Conservation (phyloP, 2,329 filamentous ascomycete species). For the Acarospora socialis region DNA sequence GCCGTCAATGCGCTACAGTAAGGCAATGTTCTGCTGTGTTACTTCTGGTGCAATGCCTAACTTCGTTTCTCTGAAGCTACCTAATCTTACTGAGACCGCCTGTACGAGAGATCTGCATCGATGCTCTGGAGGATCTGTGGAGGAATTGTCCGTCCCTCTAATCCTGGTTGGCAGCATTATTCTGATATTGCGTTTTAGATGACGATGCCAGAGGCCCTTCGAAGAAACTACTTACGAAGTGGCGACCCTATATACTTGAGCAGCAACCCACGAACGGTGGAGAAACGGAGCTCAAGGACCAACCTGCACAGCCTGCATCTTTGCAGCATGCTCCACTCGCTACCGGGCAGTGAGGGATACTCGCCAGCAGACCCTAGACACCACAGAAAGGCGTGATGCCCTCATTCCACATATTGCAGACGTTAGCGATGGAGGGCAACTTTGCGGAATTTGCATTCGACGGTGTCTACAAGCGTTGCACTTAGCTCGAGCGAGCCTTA, state of each 20-base stretch:
- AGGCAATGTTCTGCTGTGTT: slow-evolving; percentile 17
- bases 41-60: not conserved
- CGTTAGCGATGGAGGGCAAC: too few species aligned
- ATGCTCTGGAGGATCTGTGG: slow-evolving; percentile 46
- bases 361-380: too few species aligned
- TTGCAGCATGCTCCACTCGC: too few species aligned
- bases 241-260: slow-evolving; percentile 10
- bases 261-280: slow-evolving; percentile 6
- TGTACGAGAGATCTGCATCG: slow-evolving; percentile 40
- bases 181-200: slow-evolving; percentile 18
- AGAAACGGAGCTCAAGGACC: too few species aligned
- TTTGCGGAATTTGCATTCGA: too few species aligned
- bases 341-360: too few species aligned
- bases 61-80: slow-evolving; percentile 26
- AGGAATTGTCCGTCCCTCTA: slow-evolving; percentile 30
- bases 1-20: slow-evolving; percentile 44
- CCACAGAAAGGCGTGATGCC: too few species aligned
- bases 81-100: slow-evolving; percentile 46
- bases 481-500: too few species aligned
- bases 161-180: slow-evolving; percentile 1
- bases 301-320: too few species aligned
- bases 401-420: too few species aligned
- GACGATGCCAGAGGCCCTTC: slow-evolving; percentile 25
- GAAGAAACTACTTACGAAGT: slow-evolving; percentile 9
- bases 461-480: too few species aligned